Base-by-base conservation (phyloP, 306 rosid species). In the Senna siamea region DNA sequence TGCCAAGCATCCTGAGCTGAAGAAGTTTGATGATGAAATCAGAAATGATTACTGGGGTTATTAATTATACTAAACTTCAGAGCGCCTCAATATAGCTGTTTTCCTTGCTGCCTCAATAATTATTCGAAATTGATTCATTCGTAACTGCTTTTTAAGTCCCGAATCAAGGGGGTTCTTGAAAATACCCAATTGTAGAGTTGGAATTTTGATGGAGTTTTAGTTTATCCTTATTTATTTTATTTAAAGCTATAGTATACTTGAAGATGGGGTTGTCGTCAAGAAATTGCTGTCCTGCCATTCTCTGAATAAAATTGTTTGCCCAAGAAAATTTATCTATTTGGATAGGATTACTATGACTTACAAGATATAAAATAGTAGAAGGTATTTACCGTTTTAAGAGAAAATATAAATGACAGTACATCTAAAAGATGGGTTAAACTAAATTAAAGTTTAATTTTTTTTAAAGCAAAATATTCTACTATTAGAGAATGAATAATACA, bases 11-110 rank as follows among this genome's bases (percentile, higher is more conserved):
- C 90, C 90, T 4, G 88, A 88, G 82, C 76, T 88, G 85, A 86
- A 83, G 82, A 85, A 88, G 53, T 88, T 88, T 3, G 92, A 88
- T 23, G 93, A 85, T n/a, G 93, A 88, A 81, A 88, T 85, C 73
- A 73, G 87, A 10, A 85, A 88, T 30, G 88, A 83, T 66, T 7
- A 83, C 79, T 88, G 88, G 87, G 93, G 88, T 65, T 88, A 88
- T 77, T 85, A 82, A 78, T 53, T 40, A 40, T 40, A 40, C 11
- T 7, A 7, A 8, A 9, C 44, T 40, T 40, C 2, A 40, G 44
- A 40, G 11, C 0, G 11, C 7, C 7, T 10, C 14, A 43, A 10
- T 9, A 11, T 12, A 43, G 2, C 48, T 43, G 5, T 9, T 43
- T 43, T 10, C 48, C 8, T 9, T 11, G 14, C 4, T 11, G 1